phyloP scores from a whole-genome alignment of 2,329 filamentous ascomycete species.

The Neurospora sp. region DNA sequence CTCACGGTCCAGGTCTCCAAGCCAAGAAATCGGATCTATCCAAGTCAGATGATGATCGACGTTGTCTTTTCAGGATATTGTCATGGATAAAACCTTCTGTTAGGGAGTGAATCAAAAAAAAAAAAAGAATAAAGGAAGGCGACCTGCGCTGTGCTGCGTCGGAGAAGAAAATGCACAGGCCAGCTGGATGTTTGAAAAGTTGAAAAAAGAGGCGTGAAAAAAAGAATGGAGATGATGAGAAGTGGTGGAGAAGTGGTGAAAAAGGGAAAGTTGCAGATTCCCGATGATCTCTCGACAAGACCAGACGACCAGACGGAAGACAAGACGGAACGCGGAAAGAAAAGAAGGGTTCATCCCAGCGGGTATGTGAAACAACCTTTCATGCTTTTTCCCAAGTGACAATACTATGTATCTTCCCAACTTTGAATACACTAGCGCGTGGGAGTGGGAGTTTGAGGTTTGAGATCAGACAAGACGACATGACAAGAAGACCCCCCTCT shows the following conservation, averaged over 20 bases:
- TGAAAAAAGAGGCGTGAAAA: neutral
- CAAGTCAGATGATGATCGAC: neutral
- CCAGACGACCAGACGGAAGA: neutral
- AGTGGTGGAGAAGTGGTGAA: neutral
- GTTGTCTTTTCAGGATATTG: neutral
- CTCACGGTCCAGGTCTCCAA: neutral
- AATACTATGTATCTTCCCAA: neutral
- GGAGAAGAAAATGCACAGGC: neutral
- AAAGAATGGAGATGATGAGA: neutral
- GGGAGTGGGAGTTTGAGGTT: neutral
- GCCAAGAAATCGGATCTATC: neutral
- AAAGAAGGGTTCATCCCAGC: neutral
- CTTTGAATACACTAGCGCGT: neutral
- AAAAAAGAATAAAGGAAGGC: neutral
- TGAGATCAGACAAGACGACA: neutral
- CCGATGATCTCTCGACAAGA: neutral
- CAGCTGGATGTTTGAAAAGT: neutral
- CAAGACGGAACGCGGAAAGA: neutral
- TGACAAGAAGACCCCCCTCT: neutral
- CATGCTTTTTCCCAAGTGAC: neutral
- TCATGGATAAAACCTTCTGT: neutral
- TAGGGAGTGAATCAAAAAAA: neutral
- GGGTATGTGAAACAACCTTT: neutral
- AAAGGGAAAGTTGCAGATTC: neutral
- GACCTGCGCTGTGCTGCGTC: slow-evolving; percentile 4